phyloP scores from a whole-genome alignment of 1,284 basidiomycete species.

The Microbotryum scabiosae region DNA sequence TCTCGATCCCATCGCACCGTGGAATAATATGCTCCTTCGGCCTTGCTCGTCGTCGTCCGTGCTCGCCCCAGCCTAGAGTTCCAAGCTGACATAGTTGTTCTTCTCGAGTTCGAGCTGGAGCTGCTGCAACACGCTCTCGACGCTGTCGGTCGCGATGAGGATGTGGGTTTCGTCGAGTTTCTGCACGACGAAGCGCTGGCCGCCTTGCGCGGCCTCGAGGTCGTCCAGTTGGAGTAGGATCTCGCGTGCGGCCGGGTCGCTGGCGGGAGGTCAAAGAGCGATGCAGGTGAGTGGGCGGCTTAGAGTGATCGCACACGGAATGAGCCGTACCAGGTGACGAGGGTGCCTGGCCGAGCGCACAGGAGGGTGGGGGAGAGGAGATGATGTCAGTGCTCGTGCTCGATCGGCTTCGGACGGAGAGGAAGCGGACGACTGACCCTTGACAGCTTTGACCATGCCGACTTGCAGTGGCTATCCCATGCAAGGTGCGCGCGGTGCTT shows the following conservation, averaged over 20 bases:
- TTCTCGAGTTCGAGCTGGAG: slow-evolving; percentile 54
- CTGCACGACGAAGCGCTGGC: slow-evolving; percentile 62
- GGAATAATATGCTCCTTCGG: too few relatives aligned
- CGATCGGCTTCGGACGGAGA: too few relatives aligned
- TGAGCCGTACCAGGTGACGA: slow-evolving; percentile 25
- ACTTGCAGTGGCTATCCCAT: too few relatives aligned
- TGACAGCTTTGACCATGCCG: too few relatives aligned
- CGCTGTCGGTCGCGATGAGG: slow-evolving; percentile 69
- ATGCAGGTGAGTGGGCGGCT: neutral
- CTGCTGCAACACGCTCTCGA: slow-evolving; percentile 59
- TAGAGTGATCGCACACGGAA: neutral
- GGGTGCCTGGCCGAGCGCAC: slow-evolving; percentile 11
- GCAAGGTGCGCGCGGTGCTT: too few relatives aligned
- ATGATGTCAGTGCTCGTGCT: too few relatives aligned
- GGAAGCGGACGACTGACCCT: too few relatives aligned
- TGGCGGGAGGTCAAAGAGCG: slow-evolving; percentile 35
- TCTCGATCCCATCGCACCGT: too few relatives aligned
- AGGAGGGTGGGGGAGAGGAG: neutral
- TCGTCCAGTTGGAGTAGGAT: slow-evolving; percentile 76
- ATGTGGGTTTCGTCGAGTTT: slow-evolving; percentile 78
- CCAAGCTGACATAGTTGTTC: slow-evolving; percentile 17
- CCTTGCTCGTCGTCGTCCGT: too few relatives aligned
- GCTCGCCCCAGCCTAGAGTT: neutral
- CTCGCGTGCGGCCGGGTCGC: slow-evolving; percentile 83
- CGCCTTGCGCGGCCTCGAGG: slow-evolving; percentile 12